These are phyloP conservation scores for Pharnaceum exiguum DNA, from an alignment of 148 eudicot species.

Conservation along the genomic window DNA sequence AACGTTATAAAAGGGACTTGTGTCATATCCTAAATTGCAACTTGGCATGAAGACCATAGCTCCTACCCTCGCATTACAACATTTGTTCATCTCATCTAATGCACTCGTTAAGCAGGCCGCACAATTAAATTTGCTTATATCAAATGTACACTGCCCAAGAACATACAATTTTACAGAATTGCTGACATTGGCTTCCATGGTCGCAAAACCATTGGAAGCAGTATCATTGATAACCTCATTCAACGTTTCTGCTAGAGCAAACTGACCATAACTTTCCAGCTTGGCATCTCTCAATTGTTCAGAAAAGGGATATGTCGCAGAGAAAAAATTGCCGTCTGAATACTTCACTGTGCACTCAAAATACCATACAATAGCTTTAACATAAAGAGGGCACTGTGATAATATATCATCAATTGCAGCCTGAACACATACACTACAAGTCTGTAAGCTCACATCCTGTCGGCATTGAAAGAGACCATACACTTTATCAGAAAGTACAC, in stretches of 20 bases:
- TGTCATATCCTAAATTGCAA: background rate
- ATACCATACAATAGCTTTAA: background rate
- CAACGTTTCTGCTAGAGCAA: background rate
- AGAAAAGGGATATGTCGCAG: background rate
- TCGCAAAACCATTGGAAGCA: background rate
- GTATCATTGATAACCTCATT: background rate
- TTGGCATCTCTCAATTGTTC: background rate
- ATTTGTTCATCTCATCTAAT: background rate
- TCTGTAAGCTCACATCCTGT: background rate
- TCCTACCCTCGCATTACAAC: background rate
- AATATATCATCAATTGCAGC: background rate
- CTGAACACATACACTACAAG: slow-evolving; percentile 6
- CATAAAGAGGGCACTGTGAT: background rate
- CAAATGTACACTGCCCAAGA: slow-evolving; percentile 7
- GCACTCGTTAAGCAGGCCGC: background rate
- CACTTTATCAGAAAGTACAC: background rate
- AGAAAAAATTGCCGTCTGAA: slow-evolving; percentile 1
- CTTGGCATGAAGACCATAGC: background rate
- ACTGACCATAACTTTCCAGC: background rate
- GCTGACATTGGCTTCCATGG: background rate
- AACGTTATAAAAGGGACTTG: background rate
- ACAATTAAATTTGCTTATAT: background rate
- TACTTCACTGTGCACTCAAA: slow-evolving; percentile 4
- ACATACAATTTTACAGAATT: background rate
- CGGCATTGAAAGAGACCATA: slow-evolving; percentile 14